Evolutionary conservation across 805 yeast species (phyloP).

Genomic region (Komagataella populi): DNA sequence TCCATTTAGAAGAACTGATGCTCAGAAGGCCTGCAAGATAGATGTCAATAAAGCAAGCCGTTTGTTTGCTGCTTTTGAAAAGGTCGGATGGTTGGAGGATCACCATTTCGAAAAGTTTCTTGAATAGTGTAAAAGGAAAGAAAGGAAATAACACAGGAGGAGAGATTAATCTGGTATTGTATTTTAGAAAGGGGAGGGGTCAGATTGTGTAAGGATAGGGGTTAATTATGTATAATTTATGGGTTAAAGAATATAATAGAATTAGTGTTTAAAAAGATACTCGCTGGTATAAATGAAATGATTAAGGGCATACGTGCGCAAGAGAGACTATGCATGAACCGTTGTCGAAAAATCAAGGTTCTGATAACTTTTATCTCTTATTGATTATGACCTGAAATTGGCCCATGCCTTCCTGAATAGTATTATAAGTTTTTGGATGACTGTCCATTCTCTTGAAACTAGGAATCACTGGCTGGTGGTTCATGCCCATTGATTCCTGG

Average conservation of each 20-base stretch:
- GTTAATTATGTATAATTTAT: not conserved
- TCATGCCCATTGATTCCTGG: not conserved
- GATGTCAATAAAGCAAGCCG: constrained; percentile 95
- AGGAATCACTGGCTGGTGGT: not conserved
- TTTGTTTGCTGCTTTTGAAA: constrained; percentile 79
- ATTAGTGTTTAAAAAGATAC: not conserved
- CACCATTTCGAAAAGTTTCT: constrained; percentile 41
- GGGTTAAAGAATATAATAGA: not conserved
- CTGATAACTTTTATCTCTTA: not conserved
- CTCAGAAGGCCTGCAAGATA: constrained; percentile 94
- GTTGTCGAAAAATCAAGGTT: not conserved
- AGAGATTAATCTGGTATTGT: not conserved
- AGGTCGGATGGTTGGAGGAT: constrained; percentile 86
- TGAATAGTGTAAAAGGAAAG: not conserved
- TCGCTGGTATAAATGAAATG: not conserved
- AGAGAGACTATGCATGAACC: not conserved
- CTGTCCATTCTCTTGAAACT: not conserved
- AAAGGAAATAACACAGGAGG: not conserved
- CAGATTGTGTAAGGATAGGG: not conserved
- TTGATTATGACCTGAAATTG: not conserved
- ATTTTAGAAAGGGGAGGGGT: not conserved
- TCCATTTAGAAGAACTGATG: constrained; percentile 92
- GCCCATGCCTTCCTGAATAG: not conserved
- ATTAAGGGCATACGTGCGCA: not conserved
- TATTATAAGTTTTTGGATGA: not conserved